Evolutionary conservation across 169 alveolate species (phyloP).

Genomic region (Eimeria zaria): DNA sequence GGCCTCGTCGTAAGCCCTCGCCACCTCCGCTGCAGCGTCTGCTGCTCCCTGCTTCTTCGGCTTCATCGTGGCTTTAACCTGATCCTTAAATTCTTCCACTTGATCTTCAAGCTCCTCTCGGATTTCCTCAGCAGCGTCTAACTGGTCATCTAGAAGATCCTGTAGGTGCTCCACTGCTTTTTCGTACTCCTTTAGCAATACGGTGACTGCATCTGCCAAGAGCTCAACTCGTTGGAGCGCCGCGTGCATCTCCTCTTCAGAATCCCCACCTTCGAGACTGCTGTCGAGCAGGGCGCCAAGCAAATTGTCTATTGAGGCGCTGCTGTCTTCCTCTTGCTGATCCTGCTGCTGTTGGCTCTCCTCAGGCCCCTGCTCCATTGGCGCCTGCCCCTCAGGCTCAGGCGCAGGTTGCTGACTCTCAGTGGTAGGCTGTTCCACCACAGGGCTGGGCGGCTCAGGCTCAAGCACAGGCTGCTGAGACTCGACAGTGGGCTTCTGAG

Average conservation of each 20-base stretch:
- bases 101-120: constrained; percentile 45
- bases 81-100: not conserved
- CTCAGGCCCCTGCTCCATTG: not conserved
- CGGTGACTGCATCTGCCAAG: constrained; percentile 74
- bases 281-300: not conserved
- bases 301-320: not conserved
- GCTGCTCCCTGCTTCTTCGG: constrained; percentile 24
- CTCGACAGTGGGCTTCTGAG: not conserved
- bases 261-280: not conserved
- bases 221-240: constrained; percentile 63
- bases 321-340: constrained; percentile 21
- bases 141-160: constrained; percentile 50
- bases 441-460: not conserved
- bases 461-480: not conserved
- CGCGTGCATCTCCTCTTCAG: constrained; percentile 34
- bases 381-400: not conserved
- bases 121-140: constrained; percentile 55
- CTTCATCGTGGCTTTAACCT: constrained; percentile 26
- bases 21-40: constrained; percentile 67
- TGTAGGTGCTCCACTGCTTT: constrained; percentile 58
- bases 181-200: constrained; percentile 46
- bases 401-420: not conserved
- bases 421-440: not conserved
- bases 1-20: constrained; percentile 68
- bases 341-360: not conserved